Conservation (phyloP, 1,284 basidiomycete genomes). For the Trametes hirsuta region DNA sequence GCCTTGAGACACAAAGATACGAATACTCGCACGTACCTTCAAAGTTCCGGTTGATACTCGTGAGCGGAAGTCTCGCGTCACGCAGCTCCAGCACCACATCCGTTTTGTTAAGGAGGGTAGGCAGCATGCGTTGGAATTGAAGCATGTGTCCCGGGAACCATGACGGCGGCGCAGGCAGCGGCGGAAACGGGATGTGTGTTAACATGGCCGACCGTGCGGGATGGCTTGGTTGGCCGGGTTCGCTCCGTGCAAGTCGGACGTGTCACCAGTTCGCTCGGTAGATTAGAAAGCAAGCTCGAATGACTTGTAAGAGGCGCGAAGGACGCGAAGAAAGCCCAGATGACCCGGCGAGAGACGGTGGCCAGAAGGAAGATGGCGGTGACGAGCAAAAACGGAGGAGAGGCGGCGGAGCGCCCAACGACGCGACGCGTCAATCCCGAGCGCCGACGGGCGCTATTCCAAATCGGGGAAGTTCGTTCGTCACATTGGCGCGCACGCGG, state of each 20-base stretch:
- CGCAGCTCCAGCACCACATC: conserved; percentile 94
- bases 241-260: background rate
- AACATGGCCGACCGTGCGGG: conserved; percentile 35
- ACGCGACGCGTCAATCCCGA: background rate
- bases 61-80: conserved; percentile 91
- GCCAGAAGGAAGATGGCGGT: background rate
- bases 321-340: background rate
- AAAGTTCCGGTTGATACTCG: conserved; percentile 89
- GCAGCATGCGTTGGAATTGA: conserved; percentile 80
- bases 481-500: conserved; percentile 4
- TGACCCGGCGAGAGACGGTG: background rate
- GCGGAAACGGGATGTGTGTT: conserved; percentile 53
- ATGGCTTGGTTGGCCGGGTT: background rate
- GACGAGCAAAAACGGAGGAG: background rate
- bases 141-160: conserved; percentile 99
- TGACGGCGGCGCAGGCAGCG: conserved; percentile 78
- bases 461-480: background rate
- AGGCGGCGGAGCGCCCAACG: background rate
- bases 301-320: background rate
- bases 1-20: background rate
- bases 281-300: background rate
- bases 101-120: conserved; percentile 76
- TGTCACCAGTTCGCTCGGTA: background rate
- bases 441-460: conserved; percentile 5
- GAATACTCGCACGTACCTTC: conserved; percentile 56